These are phyloP conservation scores for Calocera cornea DNA, from an alignment of 768 basidiomycete genomes.

Conservation along the genomic window DNA sequence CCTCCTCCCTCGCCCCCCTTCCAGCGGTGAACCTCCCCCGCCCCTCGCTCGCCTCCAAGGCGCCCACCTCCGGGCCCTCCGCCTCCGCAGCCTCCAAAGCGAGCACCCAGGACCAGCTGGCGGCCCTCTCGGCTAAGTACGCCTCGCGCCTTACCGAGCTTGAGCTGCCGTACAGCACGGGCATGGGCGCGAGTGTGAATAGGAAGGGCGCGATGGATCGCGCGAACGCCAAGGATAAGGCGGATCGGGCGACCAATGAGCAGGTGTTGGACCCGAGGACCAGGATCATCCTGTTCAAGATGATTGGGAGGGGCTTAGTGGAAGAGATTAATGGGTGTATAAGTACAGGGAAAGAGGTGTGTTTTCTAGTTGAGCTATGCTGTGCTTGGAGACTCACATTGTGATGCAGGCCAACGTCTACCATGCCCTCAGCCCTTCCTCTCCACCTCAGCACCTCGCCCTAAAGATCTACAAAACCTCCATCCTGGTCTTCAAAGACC, in stretches of 20 bases:
- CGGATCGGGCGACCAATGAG: conserved; percentile 90
- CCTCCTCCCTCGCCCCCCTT: conserved; percentile 46
- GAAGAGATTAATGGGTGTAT: conserved; percentile 91
- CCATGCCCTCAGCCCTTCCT: conserved; percentile 53
- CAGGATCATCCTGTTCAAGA: conserved; percentile 83
- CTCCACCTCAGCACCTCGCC: conserved; percentile 47
- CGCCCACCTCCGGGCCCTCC: conserved; percentile 14
- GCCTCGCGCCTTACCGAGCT: conserved; percentile 62
- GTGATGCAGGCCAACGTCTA: conserved; percentile 84
- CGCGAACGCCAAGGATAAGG: conserved; percentile 87
- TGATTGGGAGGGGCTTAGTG: conserved; percentile 81
- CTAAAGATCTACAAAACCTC: conserved; percentile 98
- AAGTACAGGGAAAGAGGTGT: conserved; percentile 93
- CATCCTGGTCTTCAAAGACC: conserved; percentile 91
- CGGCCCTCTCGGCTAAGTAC: conserved; percentile 53
- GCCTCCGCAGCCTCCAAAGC: background rate
- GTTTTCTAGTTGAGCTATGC: too few relatives aligned
- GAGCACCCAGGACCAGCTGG: conserved; percentile 43
- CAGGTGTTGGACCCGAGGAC: conserved; percentile 97
- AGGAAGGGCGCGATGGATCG: conserved; percentile 81
- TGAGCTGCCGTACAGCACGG: conserved; percentile 51
- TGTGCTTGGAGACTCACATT: background rate
- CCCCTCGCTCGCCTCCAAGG: conserved; percentile 20
- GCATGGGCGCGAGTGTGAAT: conserved; percentile 54
- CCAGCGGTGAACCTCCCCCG: conserved; percentile 62